Percentiles rank a stretch among this genome's conserved stretches.
Conservation (phyloP, 306 rosid genomes). For the Canavalia ensiformis region DNA sequence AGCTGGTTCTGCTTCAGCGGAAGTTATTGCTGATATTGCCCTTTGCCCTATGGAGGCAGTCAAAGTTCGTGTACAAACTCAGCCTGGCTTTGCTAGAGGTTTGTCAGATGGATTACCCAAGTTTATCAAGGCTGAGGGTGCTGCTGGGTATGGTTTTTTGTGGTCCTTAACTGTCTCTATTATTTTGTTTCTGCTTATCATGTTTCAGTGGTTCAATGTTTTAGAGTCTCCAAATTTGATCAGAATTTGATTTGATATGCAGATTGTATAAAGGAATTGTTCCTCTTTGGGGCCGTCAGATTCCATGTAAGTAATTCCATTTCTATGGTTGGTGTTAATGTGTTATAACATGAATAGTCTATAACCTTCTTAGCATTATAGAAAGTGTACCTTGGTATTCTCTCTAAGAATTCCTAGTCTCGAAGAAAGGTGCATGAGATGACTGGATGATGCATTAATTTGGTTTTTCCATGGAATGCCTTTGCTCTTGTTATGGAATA, state of each 20-base stretch:
- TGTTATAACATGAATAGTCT: slow-evolving; percentile 2
- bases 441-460: not conserved
- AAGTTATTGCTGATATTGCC: slow-evolving; percentile 78
- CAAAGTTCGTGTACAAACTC: slow-evolving; percentile 93
- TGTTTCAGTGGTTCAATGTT: not conserved
- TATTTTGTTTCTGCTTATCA: not conserved
- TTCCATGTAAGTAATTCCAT: slow-evolving; percentile 74
- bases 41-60: slow-evolving; percentile 94
- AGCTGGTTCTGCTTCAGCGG: slow-evolving; percentile 90
- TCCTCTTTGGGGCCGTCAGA: slow-evolving; percentile 97
- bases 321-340: not conserved
- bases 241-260: slow-evolving; percentile 40
- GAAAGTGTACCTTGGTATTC: not conserved
- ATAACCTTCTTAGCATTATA: not conserved
- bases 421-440: not conserved
- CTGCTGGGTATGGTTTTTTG: slow-evolving; percentile 55
- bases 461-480: not conserved
- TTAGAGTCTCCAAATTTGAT: not conserved
- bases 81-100: slow-evolving; percentile 87
- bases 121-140: slow-evolving; percentile 74
- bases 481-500: not conserved
- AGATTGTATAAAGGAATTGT: slow-evolving; percentile 85
- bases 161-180: not conserved
- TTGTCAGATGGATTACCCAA: slow-evolving; percentile 81
- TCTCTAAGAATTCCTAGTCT: not conserved